Base-by-base conservation (phyloP, 2,329 filamentous ascomycete genomes). In the Ambrosiella xylebori region DNA sequence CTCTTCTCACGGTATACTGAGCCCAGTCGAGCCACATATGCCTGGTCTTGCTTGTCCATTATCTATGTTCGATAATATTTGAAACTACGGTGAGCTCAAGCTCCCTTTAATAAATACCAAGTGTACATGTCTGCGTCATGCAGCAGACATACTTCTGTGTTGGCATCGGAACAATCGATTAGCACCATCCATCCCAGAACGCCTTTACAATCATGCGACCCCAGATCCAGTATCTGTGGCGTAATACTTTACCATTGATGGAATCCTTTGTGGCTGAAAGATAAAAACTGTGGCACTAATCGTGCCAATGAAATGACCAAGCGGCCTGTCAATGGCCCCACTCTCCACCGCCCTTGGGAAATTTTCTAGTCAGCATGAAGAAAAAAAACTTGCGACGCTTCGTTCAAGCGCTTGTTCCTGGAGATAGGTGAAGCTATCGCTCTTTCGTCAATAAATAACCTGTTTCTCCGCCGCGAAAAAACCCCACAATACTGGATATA, bases 341-440 rank as follows among this genome's bases (percentile, higher is more conserved):
- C 59, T 60, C 45, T 60, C 59, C 55, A 60, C 56, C 51, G 58
- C 55, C 55, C 57, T 53, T 17, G 50, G 58, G 56, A 59, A 59
- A 50, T 54, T 59, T 59, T 51, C 58, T 50, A 58, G 56, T 45
- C 35, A 54, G 39, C 40, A 49, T 15, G 49, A 54, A 56, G 55
- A 60, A 57, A 60, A 60, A 60, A 60, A 60, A 57, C 58, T 60
- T 58, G 59, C 56, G 59, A 60, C 59, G 49, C 44, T 47, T 47
- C 44, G 6, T 47, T 3, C n/a, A 47, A 47, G 3, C n/a, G 44
- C 44, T 47, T 47, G 12, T 47, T 17, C 44, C 44, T 47, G 5
- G 44, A 47, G 11, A 54, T 38, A 37, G 50, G 39, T 40, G 38
- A 56, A 52, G 38, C 53, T 59, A 53, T 56, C 53, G 57, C 53